A percentile compares a stretch with the other conserved stretches of the same genome.
phyloP scores from a whole-genome alignment of 352 stramenopile genomes.

The Aphanomyces invadans region DNA sequence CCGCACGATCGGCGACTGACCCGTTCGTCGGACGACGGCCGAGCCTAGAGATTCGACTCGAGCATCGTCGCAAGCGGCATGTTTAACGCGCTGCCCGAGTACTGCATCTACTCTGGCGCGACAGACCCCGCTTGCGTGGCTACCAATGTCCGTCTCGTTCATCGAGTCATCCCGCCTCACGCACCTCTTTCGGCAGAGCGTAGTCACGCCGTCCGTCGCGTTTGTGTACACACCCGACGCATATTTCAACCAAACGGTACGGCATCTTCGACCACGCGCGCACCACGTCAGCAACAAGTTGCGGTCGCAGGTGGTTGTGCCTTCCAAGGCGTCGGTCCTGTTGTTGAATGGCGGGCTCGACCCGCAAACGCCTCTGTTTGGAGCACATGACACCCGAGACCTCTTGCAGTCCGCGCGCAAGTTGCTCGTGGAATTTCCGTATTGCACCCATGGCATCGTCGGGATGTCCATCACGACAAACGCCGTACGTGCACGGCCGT shows the following conservation, averaged over 20 bases:
- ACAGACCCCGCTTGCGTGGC: background rate
- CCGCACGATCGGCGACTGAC: background rate
- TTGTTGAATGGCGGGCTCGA: constrained; percentile 42
- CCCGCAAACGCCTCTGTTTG: constrained; percentile 40
- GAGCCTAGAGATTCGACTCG: background rate
- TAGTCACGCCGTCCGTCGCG: no score
- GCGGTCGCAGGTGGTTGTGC: constrained; percentile 25
- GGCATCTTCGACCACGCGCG: no score
- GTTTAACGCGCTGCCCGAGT: background rate
- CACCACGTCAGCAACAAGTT: no score
- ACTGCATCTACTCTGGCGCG: background rate
- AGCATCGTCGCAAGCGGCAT: background rate
- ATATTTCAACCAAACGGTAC: background rate
- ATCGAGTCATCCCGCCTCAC: no score
- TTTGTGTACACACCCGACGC: background rate
- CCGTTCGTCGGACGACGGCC: background rate
- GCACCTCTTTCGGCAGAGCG: no score
- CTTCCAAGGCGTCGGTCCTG: constrained; percentile 34
- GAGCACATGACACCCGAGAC: constrained; percentile 31
- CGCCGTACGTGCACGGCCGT: background rate
- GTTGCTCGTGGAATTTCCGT: constrained; percentile 38
- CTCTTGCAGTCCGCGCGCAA: constrained; percentile 32
- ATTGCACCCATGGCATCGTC: constrained; percentile 29
- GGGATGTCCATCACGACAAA: background rate
- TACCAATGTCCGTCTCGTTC: background rate